Evolutionary conservation across 2,329 filamentous ascomycete species (phyloP).

Genomic region (Teratosphaeria gauchensis): DNA sequence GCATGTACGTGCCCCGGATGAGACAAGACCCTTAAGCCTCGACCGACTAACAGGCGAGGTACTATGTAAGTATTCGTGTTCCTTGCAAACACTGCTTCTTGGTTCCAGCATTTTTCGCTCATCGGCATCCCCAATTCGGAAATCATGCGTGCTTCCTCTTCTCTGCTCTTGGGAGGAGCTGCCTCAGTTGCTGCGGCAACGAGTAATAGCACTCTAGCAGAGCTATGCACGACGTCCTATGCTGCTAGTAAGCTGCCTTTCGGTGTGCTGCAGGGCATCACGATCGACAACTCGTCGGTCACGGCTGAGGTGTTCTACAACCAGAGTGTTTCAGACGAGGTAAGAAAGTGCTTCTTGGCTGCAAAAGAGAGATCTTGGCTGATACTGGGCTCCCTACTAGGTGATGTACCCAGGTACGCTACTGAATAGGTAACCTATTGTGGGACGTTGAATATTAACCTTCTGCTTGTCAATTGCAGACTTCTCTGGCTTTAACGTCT

Average conservation of each 20-base stretch:
- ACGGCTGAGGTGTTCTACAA: constrained; percentile 29
- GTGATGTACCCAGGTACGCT: constrained; percentile 21
- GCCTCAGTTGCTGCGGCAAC: not conserved
- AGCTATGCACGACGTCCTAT: not conserved
- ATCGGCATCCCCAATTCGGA: not conserved
- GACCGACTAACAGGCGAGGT: not conserved
- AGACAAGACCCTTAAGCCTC: not conserved
- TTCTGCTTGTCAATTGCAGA: too few species aligned
- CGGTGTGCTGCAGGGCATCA: constrained; percentile 20
- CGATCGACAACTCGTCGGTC: constrained; percentile 31
- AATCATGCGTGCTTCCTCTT: not conserved
- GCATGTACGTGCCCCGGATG: not conserved
- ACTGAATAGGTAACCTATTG: too few species aligned
- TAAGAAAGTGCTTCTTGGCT: constrained; percentile 4
- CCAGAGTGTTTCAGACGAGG: constrained; percentile 17
- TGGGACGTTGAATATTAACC: too few species aligned
- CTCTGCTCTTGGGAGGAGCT: not conserved
- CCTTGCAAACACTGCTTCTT: not conserved
- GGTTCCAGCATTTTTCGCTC: not conserved
- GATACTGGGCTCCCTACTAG: not conserved
- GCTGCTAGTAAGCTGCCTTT: not conserved
- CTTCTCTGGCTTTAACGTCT: constrained; percentile 28
- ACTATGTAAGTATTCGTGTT: not conserved
- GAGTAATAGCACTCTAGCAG: not conserved
- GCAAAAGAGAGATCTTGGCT: too few species aligned